These are phyloP conservation scores for Artemisia tridentata DNA, from an alignment of 129 eudicot species.

Conservation along the genomic window DNA sequence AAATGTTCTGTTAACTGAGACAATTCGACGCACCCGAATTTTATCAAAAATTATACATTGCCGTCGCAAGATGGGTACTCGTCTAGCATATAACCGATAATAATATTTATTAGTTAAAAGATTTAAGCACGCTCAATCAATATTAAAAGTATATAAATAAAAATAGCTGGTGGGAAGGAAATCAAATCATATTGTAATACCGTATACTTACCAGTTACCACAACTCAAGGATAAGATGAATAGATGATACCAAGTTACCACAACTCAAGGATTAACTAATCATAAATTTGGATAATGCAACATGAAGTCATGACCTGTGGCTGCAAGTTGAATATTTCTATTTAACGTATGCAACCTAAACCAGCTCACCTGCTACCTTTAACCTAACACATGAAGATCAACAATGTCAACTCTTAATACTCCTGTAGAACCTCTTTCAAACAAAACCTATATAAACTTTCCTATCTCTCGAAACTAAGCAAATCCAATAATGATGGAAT, in stretches of 20 bases:
- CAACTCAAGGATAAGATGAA: neutral
- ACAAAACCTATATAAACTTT: slow-evolving; percentile 8
- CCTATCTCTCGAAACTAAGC: neutral
- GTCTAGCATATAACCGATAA: no score
- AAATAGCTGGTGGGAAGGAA: no score
- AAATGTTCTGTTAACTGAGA: no score
- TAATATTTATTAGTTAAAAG: no score
- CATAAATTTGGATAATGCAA: neutral
- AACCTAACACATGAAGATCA: neutral
- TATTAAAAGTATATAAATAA: no score
- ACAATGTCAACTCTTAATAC: slow-evolving; percentile 14
- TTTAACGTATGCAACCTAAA: neutral
- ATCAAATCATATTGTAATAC: neutral
- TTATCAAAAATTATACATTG: no score
- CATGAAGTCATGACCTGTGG: slow-evolving; percentile 10
- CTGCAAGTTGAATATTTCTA: slow-evolving; percentile 10
- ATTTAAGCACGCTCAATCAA: no score
- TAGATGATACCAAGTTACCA: no score
- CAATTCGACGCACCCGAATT: no score
- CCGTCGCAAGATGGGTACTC: no score
- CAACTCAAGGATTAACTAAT: neutral
- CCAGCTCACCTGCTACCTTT: slow-evolving; percentile 22
- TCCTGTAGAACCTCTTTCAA: neutral
- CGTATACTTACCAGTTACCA: neutral
- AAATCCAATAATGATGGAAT: slow-evolving; percentile 9